Base-by-base conservation (phyloP, 108 stramenopile genomes). In the Cyclotella sp. region DNA sequence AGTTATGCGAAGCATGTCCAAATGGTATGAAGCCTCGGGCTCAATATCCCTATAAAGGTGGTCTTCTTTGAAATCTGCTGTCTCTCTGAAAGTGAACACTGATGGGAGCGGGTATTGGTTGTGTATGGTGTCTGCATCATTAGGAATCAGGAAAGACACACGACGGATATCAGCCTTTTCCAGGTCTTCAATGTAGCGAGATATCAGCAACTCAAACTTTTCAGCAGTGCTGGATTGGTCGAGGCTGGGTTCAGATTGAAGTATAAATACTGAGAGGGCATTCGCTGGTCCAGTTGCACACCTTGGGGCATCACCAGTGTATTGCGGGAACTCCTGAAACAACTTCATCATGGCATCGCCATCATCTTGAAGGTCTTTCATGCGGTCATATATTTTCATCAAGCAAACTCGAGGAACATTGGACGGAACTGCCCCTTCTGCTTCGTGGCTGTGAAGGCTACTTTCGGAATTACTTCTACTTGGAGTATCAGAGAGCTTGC, bases 1-100 rank as follows among this genome's bases (percentile, higher is more conserved):
- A 7, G 93, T 75, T 18, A 98, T 76, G 26, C 98, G 88, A 15
- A 72, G 71, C 72, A 98, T 86, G 68, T 98, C 97, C 12, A 99
- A 89, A 70, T 97, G 91, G 62, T 91, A 89, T 0, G 96, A 94
- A 58, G 86, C 87, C 51, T 93, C 89, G 15, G 99, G 97, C 75
- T 98, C 98, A 44, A 99, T 96, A 79, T 97, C 80, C 41, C 99
- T 87, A 77, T 93, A 96, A 49, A 98, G 77, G 28, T 80, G 75
- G 68, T 98, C 98, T 86, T 99, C 99, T 63, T 89, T 79, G 78
- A 92, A 98, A 13, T 82, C 87, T 0, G 80, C 77, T 12, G 68
- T 62, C 41, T 85, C 77, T 62, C 98, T 88, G 83, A 89, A 98
- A n/a, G 99, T 99, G 83, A 94, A 98, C 14, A 97, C 84, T n/a